Evolutionary conservation across 352 stramenopile genomes (phyloP), one percentile per base, ranked within the genome.

Genomic region (Pythium rishiriense): DNA sequence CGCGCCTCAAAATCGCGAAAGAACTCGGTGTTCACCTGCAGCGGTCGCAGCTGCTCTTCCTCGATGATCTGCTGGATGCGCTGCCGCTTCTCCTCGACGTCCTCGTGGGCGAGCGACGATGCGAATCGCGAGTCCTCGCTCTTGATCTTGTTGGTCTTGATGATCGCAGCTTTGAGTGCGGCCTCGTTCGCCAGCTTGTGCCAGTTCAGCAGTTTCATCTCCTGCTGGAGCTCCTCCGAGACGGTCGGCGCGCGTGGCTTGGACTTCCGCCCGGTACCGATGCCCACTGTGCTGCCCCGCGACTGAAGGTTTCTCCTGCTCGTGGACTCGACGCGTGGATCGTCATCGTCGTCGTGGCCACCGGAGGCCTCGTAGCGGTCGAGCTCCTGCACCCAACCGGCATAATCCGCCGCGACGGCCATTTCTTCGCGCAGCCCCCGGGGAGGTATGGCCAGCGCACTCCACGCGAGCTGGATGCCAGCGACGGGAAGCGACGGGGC

Each of bases 151-250:
- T 87, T 96, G 8, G 79, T 94, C 62, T 94, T 94, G 75, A 96
- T 94, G 64, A 96, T 83, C 15, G 86, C 85, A 15, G 89, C 91
- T 64, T 98, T 98, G 24, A 98, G 76, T 17, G 92, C 92, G 3
- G 92, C 88, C 67, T 98, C 88, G 55, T 98, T 98, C 11, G 91
- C 91, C 22, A 98, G 85, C 63, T 98, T 98, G 76, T 98, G 93
- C 93, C 93, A 98, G 51, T 96, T 91, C 47, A 98, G 81, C 43
- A 98, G 73, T 75, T 98, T 97, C 78, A 98, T 94, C 68, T 98
- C 93, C 67, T 93, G 81, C 65, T 93, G 77, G 12, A 91, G 67
- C 47, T 97, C 87, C n/a, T 97, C 79, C 0, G 96, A 65, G 19
- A 68, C 49, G 43, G 59, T 76, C 7, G 67, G 58, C n/a, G 50